Base-by-base conservation (phyloP, 179 eudicot genomes). In the Patellifolia procumbens region DNA sequence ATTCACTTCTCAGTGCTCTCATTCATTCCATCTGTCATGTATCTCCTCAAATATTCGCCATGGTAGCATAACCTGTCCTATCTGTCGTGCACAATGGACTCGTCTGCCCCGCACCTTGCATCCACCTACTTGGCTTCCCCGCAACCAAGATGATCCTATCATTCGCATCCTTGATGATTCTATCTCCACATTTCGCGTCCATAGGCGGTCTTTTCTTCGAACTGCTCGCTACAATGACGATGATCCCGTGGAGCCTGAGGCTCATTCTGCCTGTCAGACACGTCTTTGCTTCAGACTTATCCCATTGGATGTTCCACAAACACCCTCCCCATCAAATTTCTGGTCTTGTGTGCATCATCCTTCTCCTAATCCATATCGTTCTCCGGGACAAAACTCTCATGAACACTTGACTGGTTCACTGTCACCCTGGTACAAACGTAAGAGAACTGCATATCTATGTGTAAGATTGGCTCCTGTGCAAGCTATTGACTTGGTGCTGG, bases 41-140 rank as follows among this genome's bases (percentile, higher is more conserved):
- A 92, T 92, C 71, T 88, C 97, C 37, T 91, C 97, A 70, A 92
- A 92, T 35, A 90, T 92, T 42, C 89, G 91, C 69, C 97, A 92
- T 35, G 97, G 97, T 12, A 91, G 91, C 75, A 79, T 91, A 34
- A 87, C 88, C 59, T 92, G 97, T 76, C 97, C 97, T 46, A 88
- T 92, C 29, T 92, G 97, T 75, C 90, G 97, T 43, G 97, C 97
- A 6, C 96, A 87, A 24, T 92, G 97, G 97, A 88, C 96, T 24
- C 91, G 90, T 48, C 84, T 92, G 19, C 97, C 97, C 3, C 94
- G 86, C 35, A 87, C 88, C 77, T 72, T 89, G 31, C 86, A 85
- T 42, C 81, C 86, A 24, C 89, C 89, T 26, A 82, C 88, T 70
- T 79, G 87, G 79, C 86, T 82, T 62, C 73, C 88, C 48, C 80